Conservation (phyloP, 2,329 filamentous ascomycete species). For the Colletotrichum godetiae region DNA sequence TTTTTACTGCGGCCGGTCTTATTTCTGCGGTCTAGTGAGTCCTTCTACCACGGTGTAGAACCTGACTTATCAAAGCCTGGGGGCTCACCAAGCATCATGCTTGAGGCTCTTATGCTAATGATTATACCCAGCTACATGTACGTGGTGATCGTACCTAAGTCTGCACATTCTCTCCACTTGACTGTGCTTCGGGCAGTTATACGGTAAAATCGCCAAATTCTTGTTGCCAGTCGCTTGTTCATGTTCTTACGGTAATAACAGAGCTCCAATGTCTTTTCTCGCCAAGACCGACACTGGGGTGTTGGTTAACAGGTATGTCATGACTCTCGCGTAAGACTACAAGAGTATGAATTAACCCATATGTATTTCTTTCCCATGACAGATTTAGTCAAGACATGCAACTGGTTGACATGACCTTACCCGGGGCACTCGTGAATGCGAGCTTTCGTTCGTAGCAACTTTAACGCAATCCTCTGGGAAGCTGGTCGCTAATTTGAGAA, state of each 20-base stretch:
- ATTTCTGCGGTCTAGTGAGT: slow-evolving; percentile 21
- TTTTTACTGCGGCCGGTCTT: slow-evolving; percentile 19
- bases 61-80: slow-evolving; percentile 15
- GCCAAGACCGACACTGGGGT: slow-evolving; percentile 48
- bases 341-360: slow-evolving; percentile 3
- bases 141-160: slow-evolving; percentile 21
- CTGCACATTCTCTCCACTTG: slow-evolving; percentile 21
- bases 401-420: slow-evolving; percentile 39
- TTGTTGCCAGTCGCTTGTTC: slow-evolving; percentile 17
- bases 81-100: slow-evolving; percentile 18
- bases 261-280: slow-evolving; percentile 42
- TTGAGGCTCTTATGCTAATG: slow-evolving; percentile 15
- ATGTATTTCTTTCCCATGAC: slow-evolving; percentile 28
- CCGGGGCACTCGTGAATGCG: slow-evolving; percentile 7
- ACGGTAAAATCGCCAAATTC: slow-evolving; percentile 18
- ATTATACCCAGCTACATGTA: slow-evolving; percentile 19
- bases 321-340: slow-evolving; percentile 9
- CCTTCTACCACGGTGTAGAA: slow-evolving; percentile 6
- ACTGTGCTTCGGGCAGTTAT: slow-evolving; percentile 12
- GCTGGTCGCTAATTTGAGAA: slow-evolving; percentile 10
- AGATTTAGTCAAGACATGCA: slow-evolving; percentile 42
- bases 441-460: slow-evolving; percentile 8
- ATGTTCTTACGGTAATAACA: slow-evolving; percentile 15
- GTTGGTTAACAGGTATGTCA: slow-evolving; percentile 44
- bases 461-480: slow-evolving; percentile 1